Evolutionary conservation across 176 grass and related monocot species (phyloP).

Genomic region (Zizania latifolia): DNA sequence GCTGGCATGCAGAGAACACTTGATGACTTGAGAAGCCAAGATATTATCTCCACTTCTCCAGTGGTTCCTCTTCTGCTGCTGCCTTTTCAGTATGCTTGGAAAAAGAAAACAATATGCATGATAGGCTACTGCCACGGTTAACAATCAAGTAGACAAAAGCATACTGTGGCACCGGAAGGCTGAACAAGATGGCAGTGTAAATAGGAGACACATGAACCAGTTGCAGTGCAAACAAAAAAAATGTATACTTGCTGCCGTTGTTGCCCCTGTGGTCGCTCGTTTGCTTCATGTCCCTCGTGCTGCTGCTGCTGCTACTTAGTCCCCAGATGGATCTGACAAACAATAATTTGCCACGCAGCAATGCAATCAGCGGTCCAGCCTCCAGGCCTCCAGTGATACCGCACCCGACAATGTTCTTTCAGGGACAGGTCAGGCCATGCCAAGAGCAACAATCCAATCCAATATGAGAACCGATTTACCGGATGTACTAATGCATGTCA

Average conservation of each 20-base stretch:
- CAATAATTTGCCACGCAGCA: slow-evolving; percentile 30
- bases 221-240: background rate
- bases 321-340: slow-evolving; percentile 10
- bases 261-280: background rate
- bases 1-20: background rate
- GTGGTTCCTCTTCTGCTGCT: background rate
- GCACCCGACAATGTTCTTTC: background rate
- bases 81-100: background rate
- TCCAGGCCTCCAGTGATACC: background rate
- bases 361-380: background rate
- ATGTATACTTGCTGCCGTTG: background rate
- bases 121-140: background rate
- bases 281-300: no score
- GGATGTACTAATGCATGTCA: background rate
- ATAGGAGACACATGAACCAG: slow-evolving; percentile 12
- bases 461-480: background rate
- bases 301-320: slow-evolving; percentile 4
- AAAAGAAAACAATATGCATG: background rate
- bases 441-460: slow-evolving; percentile 23
- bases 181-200: slow-evolving; percentile 9
- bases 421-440: background rate
- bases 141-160: slow-evolving; percentile 17
- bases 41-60: background rate
- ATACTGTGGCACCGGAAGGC: slow-evolving; percentile 20
- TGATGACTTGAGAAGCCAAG: background rate